A percentile compares a stretch with the other conserved stretches of the same genome.
Conservation (phyloP, 2,329 filamentous ascomycete genomes). For the Periconia macrospinosa region DNA sequence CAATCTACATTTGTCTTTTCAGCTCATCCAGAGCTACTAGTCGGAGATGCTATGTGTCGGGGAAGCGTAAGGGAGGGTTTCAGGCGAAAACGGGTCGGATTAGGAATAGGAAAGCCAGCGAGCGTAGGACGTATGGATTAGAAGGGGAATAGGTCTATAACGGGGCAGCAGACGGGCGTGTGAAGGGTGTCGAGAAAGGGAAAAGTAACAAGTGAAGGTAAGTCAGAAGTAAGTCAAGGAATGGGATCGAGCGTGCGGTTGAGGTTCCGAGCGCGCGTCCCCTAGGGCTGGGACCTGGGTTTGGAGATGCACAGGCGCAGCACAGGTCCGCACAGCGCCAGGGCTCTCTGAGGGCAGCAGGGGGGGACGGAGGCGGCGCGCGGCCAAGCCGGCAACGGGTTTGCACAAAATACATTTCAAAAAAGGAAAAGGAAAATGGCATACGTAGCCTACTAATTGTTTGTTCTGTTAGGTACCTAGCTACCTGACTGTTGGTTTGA, state of each 20-base stretch:
- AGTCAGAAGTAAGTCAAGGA: neutral
- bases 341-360: too few relatives aligned
- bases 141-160: too few relatives aligned
- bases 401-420: too few relatives aligned
- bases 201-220: too few relatives aligned
- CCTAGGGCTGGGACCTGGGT: neutral
- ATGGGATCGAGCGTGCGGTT: neutral
- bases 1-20: conserved; percentile 34
- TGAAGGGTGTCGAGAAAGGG: too few relatives aligned
- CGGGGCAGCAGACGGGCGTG: too few relatives aligned
- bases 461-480: too few relatives aligned
- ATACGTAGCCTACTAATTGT: too few relatives aligned
- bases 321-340: too few relatives aligned
- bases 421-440: too few relatives aligned
- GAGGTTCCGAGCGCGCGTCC: conserved; percentile 2
- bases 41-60: neutral
- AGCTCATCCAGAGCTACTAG: conserved; percentile 24
- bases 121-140: neutral
- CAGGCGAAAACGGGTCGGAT: neutral
- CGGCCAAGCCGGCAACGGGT: neutral
- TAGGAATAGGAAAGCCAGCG: neutral
- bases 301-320: neutral
- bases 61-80: neutral
- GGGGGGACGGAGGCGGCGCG: neutral
- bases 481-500: too few relatives aligned